phyloP scores from a whole-genome alignment of 176 grass and related monocot genomes.

The Pontederia crassipes region DNA sequence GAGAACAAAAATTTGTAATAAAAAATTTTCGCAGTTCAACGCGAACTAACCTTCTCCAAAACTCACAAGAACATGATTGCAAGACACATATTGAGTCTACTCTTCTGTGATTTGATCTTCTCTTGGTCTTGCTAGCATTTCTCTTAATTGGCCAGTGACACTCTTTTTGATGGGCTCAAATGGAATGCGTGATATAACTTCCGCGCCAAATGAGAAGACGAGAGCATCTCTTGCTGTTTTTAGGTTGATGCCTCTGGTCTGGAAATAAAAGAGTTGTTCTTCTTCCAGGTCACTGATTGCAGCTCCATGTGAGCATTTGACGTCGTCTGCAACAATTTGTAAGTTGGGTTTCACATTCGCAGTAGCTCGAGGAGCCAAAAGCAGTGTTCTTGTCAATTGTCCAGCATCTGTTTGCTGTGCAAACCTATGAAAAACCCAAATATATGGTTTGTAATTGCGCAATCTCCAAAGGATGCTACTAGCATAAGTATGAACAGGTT shows the following conservation, averaged over 20 bases:
- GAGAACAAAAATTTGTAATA: no score
- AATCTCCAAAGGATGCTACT: no score
- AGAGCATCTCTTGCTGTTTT: conserved; percentile 67
- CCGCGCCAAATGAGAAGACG: conserved; percentile 67
- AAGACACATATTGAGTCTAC: no score
- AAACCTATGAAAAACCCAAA: conserved; percentile 31
- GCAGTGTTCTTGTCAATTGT: conserved; percentile 69
- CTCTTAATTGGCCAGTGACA: conserved; percentile 33
- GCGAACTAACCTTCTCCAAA: no score
- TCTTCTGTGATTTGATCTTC: background rate
- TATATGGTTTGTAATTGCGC: background rate
- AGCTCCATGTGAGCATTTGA: conserved; percentile 93
- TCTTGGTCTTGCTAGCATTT: conserved; percentile 32
- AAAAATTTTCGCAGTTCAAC: no score
- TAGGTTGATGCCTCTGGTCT: conserved; percentile 47
- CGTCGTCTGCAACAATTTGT: conserved; percentile 94
- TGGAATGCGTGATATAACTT: conserved; percentile 74
- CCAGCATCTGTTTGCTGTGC: conserved; percentile 84
- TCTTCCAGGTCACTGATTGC: conserved; percentile 84
- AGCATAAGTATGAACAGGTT: background rate
- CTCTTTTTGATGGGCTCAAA: conserved; percentile 48
- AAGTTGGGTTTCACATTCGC: conserved; percentile 94
- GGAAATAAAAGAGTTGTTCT: conserved; percentile 80
- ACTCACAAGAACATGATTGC: no score
- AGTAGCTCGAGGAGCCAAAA: conserved; percentile 68